A percentile compares a stretch with the other conserved stretches of the same genome.
Evolutionary conservation across 768 basidiomycete genomes (phyloP).

Genomic region (Lyophyllum atratum): DNA sequence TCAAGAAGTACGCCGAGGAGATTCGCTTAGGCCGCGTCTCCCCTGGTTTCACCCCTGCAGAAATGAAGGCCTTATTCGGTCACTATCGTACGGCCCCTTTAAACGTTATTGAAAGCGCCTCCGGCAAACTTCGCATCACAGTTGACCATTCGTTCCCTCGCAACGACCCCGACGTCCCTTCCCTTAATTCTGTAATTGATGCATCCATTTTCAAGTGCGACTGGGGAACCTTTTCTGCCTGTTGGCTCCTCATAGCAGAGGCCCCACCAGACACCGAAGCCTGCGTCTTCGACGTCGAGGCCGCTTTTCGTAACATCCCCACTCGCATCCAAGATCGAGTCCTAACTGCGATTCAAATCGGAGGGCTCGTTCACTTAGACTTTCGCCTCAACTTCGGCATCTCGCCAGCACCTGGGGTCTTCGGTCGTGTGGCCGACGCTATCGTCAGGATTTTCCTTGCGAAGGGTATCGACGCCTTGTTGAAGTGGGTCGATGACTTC

Average conservation of each 20-base stretch:
- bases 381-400: neutral
- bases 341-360: neutral
- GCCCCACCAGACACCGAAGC: neutral
- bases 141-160: constrained; percentile 3
- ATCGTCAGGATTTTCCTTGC: neutral
- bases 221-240: neutral
- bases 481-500: neutral
- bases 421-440: neutral
- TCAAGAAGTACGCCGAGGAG: neutral
- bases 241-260: neutral
- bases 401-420: neutral
- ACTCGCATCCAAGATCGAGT: neutral
- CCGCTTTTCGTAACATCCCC: neutral
- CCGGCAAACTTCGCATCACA: neutral
- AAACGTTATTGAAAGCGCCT: neutral
- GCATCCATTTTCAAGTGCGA: neutral
- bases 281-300: neutral
- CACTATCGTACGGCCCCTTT: constrained; percentile 1
- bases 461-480: neutral
- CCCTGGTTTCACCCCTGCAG: neutral
- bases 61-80: neutral
- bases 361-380: neutral
- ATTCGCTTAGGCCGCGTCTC: neutral
- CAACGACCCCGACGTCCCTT: neutral
- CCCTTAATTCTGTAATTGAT: neutral